Conservation (phyloP, 352 stramenopile species). For the Phytophthora podocarpi region DNA sequence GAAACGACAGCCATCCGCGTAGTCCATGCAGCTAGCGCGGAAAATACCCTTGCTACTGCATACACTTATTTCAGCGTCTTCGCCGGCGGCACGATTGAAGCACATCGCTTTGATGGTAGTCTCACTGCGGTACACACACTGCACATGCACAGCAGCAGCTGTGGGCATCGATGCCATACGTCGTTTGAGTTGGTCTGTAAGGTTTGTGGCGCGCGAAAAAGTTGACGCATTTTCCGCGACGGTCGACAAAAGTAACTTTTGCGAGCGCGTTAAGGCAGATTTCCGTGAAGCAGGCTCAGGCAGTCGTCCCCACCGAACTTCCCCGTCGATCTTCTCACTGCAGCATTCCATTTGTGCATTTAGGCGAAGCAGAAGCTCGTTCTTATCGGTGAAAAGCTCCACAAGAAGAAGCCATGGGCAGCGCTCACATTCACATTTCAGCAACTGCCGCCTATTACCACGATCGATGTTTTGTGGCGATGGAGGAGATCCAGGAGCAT, state of each 20-base stretch:
- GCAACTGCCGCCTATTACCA: slow-evolving; percentile 48
- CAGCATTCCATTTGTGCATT: slow-evolving; percentile 74
- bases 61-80: slow-evolving; percentile 66
- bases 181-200: slow-evolving; percentile 68
- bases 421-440: slow-evolving; percentile 71
- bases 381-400: slow-evolving; percentile 71
- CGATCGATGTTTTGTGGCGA: slow-evolving; percentile 27
- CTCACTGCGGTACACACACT: slow-evolving; percentile 81
- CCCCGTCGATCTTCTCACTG: slow-evolving; percentile 75
- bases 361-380: slow-evolving; percentile 75
- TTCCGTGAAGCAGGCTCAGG: slow-evolving; percentile 71
- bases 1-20: slow-evolving; percentile 73
- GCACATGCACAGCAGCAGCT: slow-evolving; percentile 42
- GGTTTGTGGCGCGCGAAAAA: slow-evolving; percentile 46
- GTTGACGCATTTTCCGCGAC: slow-evolving; percentile 40
- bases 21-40: slow-evolving; percentile 64
- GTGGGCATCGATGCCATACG: slow-evolving; percentile 45
- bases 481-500: slow-evolving; percentile 24
- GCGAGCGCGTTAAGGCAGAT: slow-evolving; percentile 61
- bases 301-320: slow-evolving; percentile 75
- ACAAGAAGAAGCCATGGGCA: slow-evolving; percentile 80
- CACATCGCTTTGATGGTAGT: slow-evolving; percentile 87
- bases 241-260: slow-evolving; percentile 64
- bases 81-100: slow-evolving; percentile 69
- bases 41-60: slow-evolving; percentile 82